Conservation (phyloP, 345 rosid species). For the Xanthoceras sorbifolium region DNA sequence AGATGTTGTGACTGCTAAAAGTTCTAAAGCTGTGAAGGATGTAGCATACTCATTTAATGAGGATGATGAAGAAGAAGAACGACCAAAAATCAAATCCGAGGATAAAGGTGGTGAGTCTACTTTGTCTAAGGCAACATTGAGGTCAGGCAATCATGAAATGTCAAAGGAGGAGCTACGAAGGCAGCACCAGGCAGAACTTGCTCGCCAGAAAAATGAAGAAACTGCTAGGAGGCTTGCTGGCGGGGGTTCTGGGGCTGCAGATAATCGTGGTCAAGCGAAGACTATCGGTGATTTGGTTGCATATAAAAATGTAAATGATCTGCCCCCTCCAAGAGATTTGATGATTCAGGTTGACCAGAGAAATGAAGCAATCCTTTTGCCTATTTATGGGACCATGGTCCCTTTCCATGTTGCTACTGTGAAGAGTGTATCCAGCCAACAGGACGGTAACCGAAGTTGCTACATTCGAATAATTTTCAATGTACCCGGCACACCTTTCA, state of each 20-base stretch:
- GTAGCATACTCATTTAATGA: slow-evolving; percentile 58
- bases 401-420: slow-evolving; percentile 59
- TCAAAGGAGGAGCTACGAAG: slow-evolving; percentile 56
- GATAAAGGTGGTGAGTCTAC: slow-evolving; percentile 26
- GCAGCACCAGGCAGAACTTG: slow-evolving; percentile 67
- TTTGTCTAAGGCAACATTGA: slow-evolving; percentile 49
- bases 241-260: slow-evolving; percentile 35
- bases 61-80: slow-evolving; percentile 52
- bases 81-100: slow-evolving; percentile 31
- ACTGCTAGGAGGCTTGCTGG: slow-evolving; percentile 61
- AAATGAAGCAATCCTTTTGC: slow-evolving; percentile 52
- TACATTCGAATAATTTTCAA: slow-evolving; percentile 53
- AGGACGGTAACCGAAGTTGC: slow-evolving; percentile 44
- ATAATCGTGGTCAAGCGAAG: slow-evolving; percentile 37
- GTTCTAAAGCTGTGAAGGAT: slow-evolving; percentile 55
- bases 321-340: slow-evolving; percentile 43
- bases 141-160: slow-evolving; percentile 55
- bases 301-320: slow-evolving; percentile 57
- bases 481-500: slow-evolving; percentile 52
- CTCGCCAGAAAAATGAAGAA: slow-evolving; percentile 60
- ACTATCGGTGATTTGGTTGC: slow-evolving; percentile 44
- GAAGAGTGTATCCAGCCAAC: slow-evolving; percentile 53
- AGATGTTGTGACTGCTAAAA: slow-evolving; percentile 45
- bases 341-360: slow-evolving; percentile 60
- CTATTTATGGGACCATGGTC: slow-evolving; percentile 55